Evolutionary conservation across 129 eudicot genomes (phyloP), one percentile per base, ranked within the genome.

Genomic region (Apium graveolens): DNA sequence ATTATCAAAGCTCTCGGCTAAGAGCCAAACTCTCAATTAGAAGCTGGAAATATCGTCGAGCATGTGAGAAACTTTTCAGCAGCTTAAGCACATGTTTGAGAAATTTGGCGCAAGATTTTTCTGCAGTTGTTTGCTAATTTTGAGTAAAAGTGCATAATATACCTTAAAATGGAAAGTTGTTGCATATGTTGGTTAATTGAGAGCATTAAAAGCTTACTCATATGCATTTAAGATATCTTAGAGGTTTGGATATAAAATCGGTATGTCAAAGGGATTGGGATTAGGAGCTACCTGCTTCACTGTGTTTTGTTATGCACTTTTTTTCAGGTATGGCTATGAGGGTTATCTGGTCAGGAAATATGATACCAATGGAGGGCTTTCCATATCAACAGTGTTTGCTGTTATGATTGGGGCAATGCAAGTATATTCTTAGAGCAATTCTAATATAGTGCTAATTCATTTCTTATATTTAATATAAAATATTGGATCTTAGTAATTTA

Each of bases 401-500:
- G 99, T 95, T 73, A 91, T 92, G 97, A 92, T 95, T 42, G 99
- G 99, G 75, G 97, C 97, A 51, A 86, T 94, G 98, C 91, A 86
- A 91, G 97, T 82, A 65, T 29, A 82, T 14, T 60, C 60, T n/a
- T n/a, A n/a, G n/a, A n/a, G n/a, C n/a, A n/a, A n/a, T n/a, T n/a
- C n/a, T n/a, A n/a, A n/a, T n/a, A n/a, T n/a, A n/a, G n/a, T n/a
- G n/a, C n/a, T n/a, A n/a, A n/a, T n/a, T n/a, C n/a, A n/a, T n/a
- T n/a, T n/a, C n/a, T n/a, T n/a, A n/a, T n/a, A n/a, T n/a, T n/a
- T n/a, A n/a, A n/a, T n/a, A n/a, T n/a, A n/a, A n/a, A n/a, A n/a
- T n/a, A n/a, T n/a, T n/a, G n/a, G n/a, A n/a, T n/a, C n/a, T n/a
- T n/a, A n/a, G n/a, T n/a, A n/a, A n/a, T n/a, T n/a, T n/a, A n/a